Percentiles rank a stretch among this genome's conserved stretches.
phyloP scores from a whole-genome alignment of 345 rosid species.

The Eutrema heterophyllum region DNA sequence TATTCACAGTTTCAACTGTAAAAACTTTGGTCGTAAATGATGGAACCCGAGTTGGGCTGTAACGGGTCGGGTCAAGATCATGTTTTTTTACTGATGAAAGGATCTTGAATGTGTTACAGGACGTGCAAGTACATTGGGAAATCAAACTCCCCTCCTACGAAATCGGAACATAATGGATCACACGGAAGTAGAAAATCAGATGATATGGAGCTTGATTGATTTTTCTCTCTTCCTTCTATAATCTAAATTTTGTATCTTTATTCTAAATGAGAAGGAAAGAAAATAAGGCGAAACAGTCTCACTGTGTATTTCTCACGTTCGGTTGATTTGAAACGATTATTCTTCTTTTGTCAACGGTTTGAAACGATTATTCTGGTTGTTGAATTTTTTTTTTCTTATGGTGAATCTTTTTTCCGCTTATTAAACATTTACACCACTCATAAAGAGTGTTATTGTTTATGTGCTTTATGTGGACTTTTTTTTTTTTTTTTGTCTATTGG shows the following conservation, averaged over 20 bases:
- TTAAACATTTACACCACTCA: not conserved
- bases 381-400: not conserved
- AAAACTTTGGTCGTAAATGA: not conserved
- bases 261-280: not conserved
- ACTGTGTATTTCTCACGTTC: not conserved
- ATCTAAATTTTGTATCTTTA: slow-evolving; percentile 1
- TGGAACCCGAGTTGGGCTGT: not conserved
- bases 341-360: not conserved
- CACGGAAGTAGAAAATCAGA: slow-evolving; percentile 19
- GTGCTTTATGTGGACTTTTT: not conserved
- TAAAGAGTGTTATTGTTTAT: not conserved
- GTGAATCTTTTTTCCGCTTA: not conserved
- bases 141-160: slow-evolving; percentile 28
- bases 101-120: slow-evolving; percentile 26
- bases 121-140: slow-evolving; percentile 35
- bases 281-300: not conserved
- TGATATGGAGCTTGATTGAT: slow-evolving; percentile 34
- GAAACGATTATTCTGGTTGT: not conserved
- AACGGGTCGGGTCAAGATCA: not conserved
- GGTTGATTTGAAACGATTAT: not conserved
- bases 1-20: not conserved
- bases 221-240: not conserved
- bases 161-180: slow-evolving; percentile 24
- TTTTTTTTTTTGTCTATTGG: not conserved
- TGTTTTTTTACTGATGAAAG: not conserved